Percentiles rank a stretch among this genome's conserved stretches.
Evolutionary conservation across 805 yeast species (phyloP).

Genomic region (Hanseniaspora meyeri): DNA sequence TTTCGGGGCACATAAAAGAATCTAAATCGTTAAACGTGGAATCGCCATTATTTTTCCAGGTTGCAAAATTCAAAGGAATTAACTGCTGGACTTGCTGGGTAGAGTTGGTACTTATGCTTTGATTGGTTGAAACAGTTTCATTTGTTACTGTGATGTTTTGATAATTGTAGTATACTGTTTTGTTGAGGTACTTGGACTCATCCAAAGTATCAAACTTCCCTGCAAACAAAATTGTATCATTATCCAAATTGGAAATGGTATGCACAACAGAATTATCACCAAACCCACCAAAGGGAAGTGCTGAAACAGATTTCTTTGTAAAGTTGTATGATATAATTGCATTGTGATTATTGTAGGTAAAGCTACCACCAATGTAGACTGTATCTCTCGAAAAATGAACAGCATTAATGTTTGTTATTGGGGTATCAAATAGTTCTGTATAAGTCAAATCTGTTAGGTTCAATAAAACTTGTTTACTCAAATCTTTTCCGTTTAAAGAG

Average conservation of each 20-base stretch:
- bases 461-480: slow-evolving; percentile 26
- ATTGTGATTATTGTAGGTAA: slow-evolving; percentile 38
- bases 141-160: slow-evolving; percentile 18
- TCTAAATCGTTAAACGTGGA: slow-evolving; percentile 27
- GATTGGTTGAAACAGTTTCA: slow-evolving; percentile 22
- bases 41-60: slow-evolving; percentile 33
- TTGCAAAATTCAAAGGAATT: slow-evolving; percentile 46
- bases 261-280: slow-evolving; percentile 45
- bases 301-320: slow-evolving; percentile 29
- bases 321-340: slow-evolving; percentile 50
- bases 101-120: slow-evolving; percentile 17
- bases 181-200: slow-evolving; percentile 30
- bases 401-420: slow-evolving; percentile 29
- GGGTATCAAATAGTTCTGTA: slow-evolving; percentile 21
- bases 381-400: slow-evolving; percentile 39
- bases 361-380: slow-evolving; percentile 72
- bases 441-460: slow-evolving; percentile 25
- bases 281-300: slow-evolving; percentile 69
- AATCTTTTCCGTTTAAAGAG: slow-evolving; percentile 19
- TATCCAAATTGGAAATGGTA: slow-evolving; percentile 43
- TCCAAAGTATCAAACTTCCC: slow-evolving; percentile 63
- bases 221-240: slow-evolving; percentile 56
- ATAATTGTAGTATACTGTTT: slow-evolving; percentile 14
- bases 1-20: slow-evolving; percentile 47
- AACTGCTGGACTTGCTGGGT: slow-evolving; percentile 45